phyloP scores from a whole-genome alignment of 495 filamentous ascomycete genomes.

The Aspergillus biplanus region DNA sequence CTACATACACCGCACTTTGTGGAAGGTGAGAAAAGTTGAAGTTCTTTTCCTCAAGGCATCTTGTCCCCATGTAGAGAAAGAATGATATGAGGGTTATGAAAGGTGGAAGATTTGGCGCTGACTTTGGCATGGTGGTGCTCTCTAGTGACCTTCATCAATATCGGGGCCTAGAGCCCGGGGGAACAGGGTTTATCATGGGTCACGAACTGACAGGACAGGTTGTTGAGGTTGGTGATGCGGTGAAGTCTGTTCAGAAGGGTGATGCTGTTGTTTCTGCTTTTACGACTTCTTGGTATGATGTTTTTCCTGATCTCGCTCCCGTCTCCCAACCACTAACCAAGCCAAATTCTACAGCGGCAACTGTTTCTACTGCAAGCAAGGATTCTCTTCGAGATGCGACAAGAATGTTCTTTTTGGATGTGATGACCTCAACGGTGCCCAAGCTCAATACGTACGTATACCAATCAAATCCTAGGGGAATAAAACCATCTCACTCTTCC shows the following conservation, averaged over 20 bases:
- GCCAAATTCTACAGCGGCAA: constrained; percentile 54
- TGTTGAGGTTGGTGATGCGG: constrained; percentile 64
- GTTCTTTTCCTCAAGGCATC: constrained; percentile 8
- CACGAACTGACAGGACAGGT: constrained; percentile 81
- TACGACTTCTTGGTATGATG: constrained; percentile 79
- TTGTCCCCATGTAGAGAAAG: too few species aligned
- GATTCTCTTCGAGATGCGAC: constrained; percentile 82
- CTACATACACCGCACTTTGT: constrained; percentile 83
- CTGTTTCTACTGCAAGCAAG: constrained; percentile 90
- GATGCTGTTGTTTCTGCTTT: constrained; percentile 84
- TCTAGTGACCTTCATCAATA: constrained; percentile 86
- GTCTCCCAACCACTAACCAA: too few species aligned
- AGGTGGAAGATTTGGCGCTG: neutral
- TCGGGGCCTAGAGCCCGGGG: constrained; percentile 74
- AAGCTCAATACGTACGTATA: constrained; percentile 75
- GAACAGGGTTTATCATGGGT: constrained; percentile 69
- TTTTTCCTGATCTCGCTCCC: too few species aligned
- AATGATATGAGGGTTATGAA: neutral
- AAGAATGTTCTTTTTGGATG: constrained; percentile 76
- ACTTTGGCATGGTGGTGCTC: too few species aligned
- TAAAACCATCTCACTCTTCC: neutral
- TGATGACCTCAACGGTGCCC: constrained; percentile 75
- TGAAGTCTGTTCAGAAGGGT: constrained; percentile 72
- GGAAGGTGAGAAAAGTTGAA: constrained; percentile 62
- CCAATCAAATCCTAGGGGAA: neutral